Conservation (phyloP, 1,284 basidiomycete species). For the Austroboletus niveus region DNA sequence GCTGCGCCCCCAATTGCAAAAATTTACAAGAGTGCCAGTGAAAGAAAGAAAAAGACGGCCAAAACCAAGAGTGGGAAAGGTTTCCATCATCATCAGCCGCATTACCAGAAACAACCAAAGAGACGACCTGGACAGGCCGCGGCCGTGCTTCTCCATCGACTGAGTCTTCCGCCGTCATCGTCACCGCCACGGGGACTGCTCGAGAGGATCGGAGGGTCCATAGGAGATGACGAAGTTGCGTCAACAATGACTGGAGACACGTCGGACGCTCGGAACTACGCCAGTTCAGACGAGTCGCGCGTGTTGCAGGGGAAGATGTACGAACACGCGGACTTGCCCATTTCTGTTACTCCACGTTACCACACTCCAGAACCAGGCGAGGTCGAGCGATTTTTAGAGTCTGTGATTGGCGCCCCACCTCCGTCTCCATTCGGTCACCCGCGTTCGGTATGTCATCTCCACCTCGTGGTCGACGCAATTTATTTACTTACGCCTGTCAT, state of each 20-base stretch:
- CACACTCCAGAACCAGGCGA: slow-evolving; percentile 25
- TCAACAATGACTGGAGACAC: not conserved
- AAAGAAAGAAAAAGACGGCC: too few species aligned
- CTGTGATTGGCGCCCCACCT: slow-evolving; percentile 19
- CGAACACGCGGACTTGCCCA: not conserved
- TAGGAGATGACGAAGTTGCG: slow-evolving; percentile 2
- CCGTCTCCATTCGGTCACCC: slow-evolving; percentile 1
- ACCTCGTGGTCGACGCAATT: slow-evolving; percentile 10
- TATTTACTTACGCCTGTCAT: not conserved
- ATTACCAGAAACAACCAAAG: too few species aligned
- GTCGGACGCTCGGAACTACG: slow-evolving; percentile 1
- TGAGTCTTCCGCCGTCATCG: slow-evolving; percentile 14
- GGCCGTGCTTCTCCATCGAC: slow-evolving; percentile 11
- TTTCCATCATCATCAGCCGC: too few species aligned
- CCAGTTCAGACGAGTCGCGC: not conserved
- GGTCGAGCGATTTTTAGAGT: slow-evolving; percentile 27
- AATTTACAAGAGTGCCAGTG: too few species aligned
- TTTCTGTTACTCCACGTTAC: slow-evolving; percentile 5
- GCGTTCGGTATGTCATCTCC: slow-evolving; percentile 17
- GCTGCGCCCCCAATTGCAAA: too few species aligned
- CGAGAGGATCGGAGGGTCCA: slow-evolving; percentile 20
- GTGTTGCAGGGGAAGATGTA: not conserved
- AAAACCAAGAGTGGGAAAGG: too few species aligned
- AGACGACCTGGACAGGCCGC: not conserved
- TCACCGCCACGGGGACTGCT: slow-evolving; percentile 7